Evolutionary conservation across 225 moss, liverwort and hornwort genomes (phyloP).

Genomic region (Lunularia cruciata): DNA sequence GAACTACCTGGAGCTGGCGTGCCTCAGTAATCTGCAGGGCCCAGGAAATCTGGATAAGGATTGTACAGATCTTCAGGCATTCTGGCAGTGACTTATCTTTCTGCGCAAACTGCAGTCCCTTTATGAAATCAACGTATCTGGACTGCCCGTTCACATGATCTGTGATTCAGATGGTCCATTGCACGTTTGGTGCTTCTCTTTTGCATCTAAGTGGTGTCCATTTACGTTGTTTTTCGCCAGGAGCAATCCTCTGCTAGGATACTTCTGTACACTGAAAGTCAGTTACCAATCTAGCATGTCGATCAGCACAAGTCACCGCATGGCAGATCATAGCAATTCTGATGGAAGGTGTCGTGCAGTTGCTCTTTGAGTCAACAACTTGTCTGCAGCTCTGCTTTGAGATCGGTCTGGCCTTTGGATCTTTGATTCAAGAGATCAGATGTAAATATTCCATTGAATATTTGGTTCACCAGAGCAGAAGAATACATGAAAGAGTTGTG

Average conservation of each 20-base stretch:
- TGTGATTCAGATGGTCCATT: conserved; percentile 7
- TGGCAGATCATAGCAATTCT: not conserved
- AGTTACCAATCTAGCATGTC: conserved; percentile 1
- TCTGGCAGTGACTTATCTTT: conserved; percentile 15
- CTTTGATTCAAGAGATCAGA: conserved; percentile 1
- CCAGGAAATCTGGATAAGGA: not conserved
- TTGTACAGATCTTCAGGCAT: conserved; percentile 12
- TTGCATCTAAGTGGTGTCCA: conserved; percentile 5
- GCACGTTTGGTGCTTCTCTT: conserved; percentile 3
- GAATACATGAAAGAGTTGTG: not conserved
- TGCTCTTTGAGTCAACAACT: not conserved
- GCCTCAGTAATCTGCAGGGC: not conserved
- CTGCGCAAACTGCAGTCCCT: conserved; percentile 10
- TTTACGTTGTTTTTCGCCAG: not conserved
- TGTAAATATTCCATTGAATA: conserved; percentile 8
- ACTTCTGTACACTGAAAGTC: not conserved
- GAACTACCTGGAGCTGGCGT: conserved; percentile 10
- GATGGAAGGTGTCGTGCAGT: not conserved
- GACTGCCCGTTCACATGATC: conserved; percentile 10
- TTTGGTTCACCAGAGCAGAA: not conserved
- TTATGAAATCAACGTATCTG: conserved; percentile 5
- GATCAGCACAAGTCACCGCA: not conserved
- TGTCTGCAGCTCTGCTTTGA: not conserved
- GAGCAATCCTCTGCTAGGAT: not conserved
- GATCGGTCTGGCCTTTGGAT: not conserved